A percentile compares a stretch with the other conserved stretches of the same genome.
Evolutionary conservation across 345 rosid species (phyloP).

Genomic region (Camelina neglecta): DNA sequence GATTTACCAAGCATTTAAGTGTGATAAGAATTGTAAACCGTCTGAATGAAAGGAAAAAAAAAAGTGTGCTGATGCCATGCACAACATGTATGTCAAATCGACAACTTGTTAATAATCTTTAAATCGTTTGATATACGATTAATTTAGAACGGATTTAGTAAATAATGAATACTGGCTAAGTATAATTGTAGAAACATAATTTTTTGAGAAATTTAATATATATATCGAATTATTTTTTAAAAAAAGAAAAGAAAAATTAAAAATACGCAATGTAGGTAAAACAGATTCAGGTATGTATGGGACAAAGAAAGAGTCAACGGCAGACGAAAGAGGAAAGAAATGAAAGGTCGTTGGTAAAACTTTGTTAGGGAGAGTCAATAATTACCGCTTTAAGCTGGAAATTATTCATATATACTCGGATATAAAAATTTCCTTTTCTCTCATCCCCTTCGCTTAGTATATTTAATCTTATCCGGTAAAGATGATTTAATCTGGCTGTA

Average conservation of each 20-base stretch:
- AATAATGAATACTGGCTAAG: neutral
- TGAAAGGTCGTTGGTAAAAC: slow-evolving; percentile 23
- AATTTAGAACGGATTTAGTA: neutral
- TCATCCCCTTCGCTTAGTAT: no score
- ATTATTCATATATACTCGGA: neutral
- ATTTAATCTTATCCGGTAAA: no score
- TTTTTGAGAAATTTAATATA: neutral
- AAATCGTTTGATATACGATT: neutral
- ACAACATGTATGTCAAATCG: neutral
- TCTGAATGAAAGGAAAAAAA: no score
- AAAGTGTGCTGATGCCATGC: neutral
- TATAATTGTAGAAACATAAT: neutral
- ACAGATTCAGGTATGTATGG: neutral
- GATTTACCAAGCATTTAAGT: neutral
- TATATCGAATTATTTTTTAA: neutral
- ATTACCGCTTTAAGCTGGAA: slow-evolving; percentile 10
- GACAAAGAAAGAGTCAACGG: slow-evolving; percentile 40
- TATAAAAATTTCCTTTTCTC: no score
- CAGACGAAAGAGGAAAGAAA: slow-evolving; percentile 1
- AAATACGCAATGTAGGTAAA: neutral
- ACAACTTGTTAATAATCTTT: neutral
- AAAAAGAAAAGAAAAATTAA: no score
- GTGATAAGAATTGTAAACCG: neutral
- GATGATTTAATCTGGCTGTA: no score
- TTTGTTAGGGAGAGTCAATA: slow-evolving; percentile 8